Percentiles rank a stretch among this genome's conserved stretches.
Conservation (phyloP, 2,329 filamentous ascomycete genomes). For the Aspergillaceae sp. region DNA sequence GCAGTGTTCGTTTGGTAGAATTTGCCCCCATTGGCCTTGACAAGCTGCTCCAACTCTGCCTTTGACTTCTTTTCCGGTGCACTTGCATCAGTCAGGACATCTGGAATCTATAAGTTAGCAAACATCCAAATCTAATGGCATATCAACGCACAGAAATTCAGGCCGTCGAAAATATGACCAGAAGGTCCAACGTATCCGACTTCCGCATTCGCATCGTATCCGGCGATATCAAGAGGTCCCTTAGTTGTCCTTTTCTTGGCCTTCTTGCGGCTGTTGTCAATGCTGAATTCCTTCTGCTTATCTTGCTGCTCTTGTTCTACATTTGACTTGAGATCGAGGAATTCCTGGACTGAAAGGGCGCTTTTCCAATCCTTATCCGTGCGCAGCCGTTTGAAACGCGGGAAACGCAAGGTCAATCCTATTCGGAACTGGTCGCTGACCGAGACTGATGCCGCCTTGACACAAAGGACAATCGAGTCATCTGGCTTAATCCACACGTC, state of each 20-base stretch:
- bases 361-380: constrained; percentile 78
- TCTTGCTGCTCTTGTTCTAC: constrained; percentile 64
- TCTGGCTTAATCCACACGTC: constrained; percentile 89
- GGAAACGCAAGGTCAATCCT: constrained; percentile 75
- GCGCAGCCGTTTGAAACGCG: constrained; percentile 73
- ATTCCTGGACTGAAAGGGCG: constrained; percentile 69
- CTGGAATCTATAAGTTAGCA: constrained; percentile 18
- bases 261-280: constrained; percentile 59
- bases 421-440: constrained; percentile 69
- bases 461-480: constrained; percentile 77
- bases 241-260: constrained; percentile 50
- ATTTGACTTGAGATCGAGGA: constrained; percentile 59
- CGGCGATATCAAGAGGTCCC: constrained; percentile 66
- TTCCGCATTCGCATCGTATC: constrained; percentile 49
- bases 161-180: constrained; percentile 61
- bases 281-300: constrained; percentile 66
- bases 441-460: constrained; percentile 76
- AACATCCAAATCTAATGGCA: background rate
- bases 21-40: constrained; percentile 75
- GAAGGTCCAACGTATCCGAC: constrained; percentile 49
- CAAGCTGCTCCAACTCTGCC: constrained; percentile 65
- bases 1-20: constrained; percentile 66
- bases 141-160: constrained; percentile 57
- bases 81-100: constrained; percentile 65
- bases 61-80: constrained; percentile 67